Evolutionary conservation across 352 stramenopile genomes (phyloP).

Genomic region (Pythium inflatum): DNA sequence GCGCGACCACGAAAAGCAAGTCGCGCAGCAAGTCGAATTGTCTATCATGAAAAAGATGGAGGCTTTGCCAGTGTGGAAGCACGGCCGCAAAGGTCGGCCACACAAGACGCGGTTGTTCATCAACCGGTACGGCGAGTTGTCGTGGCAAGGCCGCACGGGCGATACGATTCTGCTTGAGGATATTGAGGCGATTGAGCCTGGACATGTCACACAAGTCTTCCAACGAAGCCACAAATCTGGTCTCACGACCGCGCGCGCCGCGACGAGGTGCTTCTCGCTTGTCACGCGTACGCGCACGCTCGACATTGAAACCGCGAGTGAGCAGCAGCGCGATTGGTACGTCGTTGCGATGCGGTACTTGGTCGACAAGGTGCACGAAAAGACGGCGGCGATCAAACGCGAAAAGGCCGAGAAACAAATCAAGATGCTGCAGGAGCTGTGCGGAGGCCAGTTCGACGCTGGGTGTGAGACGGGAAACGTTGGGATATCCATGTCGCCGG

Average conservation of each 20-base stretch:
- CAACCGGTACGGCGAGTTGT: slow-evolving; percentile 83
- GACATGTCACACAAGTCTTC: slow-evolving; percentile 72
- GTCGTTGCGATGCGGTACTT: slow-evolving; percentile 86
- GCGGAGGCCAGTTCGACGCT: slow-evolving; percentile 29
- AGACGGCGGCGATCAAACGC: slow-evolving; percentile 73
- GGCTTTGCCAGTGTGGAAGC: slow-evolving; percentile 70
- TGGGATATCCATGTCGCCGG: slow-evolving; percentile 29
- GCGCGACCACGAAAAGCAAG: slow-evolving; percentile 69
- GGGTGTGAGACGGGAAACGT: slow-evolving; percentile 20
- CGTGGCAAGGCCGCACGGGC: slow-evolving; percentile 77
- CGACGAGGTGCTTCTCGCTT: slow-evolving; percentile 70
- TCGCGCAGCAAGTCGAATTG: slow-evolving; percentile 80
- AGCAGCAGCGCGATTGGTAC: slow-evolving; percentile 83
- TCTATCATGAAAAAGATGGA: slow-evolving; percentile 88
- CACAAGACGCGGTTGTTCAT: slow-evolving; percentile 86
- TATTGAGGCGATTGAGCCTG: slow-evolving; percentile 58
- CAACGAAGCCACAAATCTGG: slow-evolving; percentile 44
- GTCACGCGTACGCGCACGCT: slow-evolving; percentile 65
- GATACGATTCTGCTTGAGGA: slow-evolving; percentile 82
- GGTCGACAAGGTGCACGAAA: slow-evolving; percentile 85
- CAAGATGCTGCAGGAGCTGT: slow-evolving; percentile 77
- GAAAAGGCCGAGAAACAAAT: slow-evolving; percentile 80
- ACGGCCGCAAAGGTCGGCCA: slow-evolving; percentile 70
- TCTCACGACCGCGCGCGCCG: slow-evolving; percentile 34
- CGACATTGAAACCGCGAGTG: slow-evolving; percentile 75